A percentile compares a stretch with the other conserved stretches of the same genome.
Conservation (phyloP, 2,329 filamentous ascomycete species). For the Colletotrichum orchidophilum region DNA sequence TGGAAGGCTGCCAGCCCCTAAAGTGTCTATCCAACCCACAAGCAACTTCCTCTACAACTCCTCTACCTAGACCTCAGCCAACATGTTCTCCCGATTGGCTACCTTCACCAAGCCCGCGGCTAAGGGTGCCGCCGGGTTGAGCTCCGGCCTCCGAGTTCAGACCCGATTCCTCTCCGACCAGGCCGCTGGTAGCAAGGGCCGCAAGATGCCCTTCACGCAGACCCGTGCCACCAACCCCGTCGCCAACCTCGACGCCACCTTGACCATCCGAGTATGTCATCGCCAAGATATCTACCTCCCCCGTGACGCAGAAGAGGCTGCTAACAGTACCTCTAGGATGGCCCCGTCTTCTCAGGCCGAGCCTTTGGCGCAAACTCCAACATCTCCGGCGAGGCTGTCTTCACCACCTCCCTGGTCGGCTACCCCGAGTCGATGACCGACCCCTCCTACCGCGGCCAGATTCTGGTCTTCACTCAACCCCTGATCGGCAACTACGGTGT, state of each 20-base stretch:
- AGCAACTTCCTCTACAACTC: slow-evolving; percentile 1
- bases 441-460: slow-evolving; percentile 91
- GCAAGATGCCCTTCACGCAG: slow-evolving; percentile 69
- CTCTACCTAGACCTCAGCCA: slow-evolving; percentile 38
- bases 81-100: slow-evolving; percentile 70
- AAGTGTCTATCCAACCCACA: slow-evolving; percentile 40
- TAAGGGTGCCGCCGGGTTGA: slow-evolving; percentile 51
- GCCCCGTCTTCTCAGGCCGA: slow-evolving; percentile 94
- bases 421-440: slow-evolving; percentile 96
- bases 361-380: slow-evolving; percentile 97
- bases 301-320: not conserved
- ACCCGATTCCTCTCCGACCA: slow-evolving; percentile 50
- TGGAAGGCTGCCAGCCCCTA: slow-evolving; percentile 62
- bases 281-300: not conserved
- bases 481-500: slow-evolving; percentile 99
- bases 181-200: slow-evolving; percentile 72
- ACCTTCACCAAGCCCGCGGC: slow-evolving; percentile 62
- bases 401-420: slow-evolving; percentile 96
- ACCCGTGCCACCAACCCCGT: slow-evolving; percentile 71
- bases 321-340: slow-evolving; percentile 68
- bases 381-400: slow-evolving; percentile 97
- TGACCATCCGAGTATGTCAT: slow-evolving; percentile 84
- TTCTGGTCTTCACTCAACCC: slow-evolving; percentile 97
- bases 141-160: slow-evolving; percentile 41
- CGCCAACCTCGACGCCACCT: slow-evolving; percentile 82